Base-by-base conservation (phyloP, 2,329 filamentous ascomycete species). In the Colletotrichum tamarilloi region DNA sequence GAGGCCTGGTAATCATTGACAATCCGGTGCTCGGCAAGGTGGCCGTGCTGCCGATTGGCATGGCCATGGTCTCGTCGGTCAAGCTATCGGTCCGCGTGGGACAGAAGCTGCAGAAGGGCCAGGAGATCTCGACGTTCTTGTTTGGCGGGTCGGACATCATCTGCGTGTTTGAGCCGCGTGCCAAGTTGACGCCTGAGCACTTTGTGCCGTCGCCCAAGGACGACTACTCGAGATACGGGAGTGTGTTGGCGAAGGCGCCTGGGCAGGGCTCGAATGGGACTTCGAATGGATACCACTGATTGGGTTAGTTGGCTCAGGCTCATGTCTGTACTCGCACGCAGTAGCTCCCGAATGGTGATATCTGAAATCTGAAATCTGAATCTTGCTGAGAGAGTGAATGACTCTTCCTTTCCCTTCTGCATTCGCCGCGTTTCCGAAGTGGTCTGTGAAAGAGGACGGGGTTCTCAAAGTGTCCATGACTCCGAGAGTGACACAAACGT, bases 71-170 rank as follows among this genome's bases (percentile, higher is more conserved):
- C 0, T 85, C 84, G 2, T 85, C 83, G 3, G 82, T 86, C 3
- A 77, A 79, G 26, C 55, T 84, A 19, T 79, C 78, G 9, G 77
- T 77, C 12, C 75, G 75, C 32, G 56, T 72, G 38, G 81, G 76
- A 0, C 26, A 56, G 11, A 30, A 32, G 2, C 6, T 84, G 35
- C 72, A 79, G n/a, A 86, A 86, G 74, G 84, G 84, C 3, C 77
- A 86, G 2, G 82, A 85, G 72, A 80, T 86, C 68, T 81, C 79
- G 0, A 82, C 80, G 72, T 86, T 86, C 73, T 79, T 82, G 73
- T 86, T 85, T 73, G 84, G 85, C 22, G 85, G 84, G 1, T 84
- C 82, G 1, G 85, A 86, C 77, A 77, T 83, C 22, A 80, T 85
- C 22, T 68, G 82, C 30, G 79, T 85, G 4, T 86, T 86, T 76